phyloP scores from a whole-genome alignment of 2,329 filamentous ascomycete genomes.

The Aspergillus glaucus region DNA sequence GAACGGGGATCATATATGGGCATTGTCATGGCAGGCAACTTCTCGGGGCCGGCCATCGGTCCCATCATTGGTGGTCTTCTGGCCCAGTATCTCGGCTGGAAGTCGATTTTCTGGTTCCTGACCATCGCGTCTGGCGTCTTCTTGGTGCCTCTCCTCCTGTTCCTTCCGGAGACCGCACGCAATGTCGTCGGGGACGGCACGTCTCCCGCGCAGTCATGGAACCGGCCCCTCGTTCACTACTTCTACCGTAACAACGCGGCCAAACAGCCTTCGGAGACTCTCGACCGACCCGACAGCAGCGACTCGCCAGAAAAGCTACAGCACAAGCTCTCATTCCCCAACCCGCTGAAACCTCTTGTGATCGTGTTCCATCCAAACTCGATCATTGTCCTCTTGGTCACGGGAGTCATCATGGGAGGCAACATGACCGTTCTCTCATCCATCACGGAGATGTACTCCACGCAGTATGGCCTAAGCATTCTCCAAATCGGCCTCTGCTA shows the following conservation, averaged over 20 bases:
- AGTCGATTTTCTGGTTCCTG: slow-evolving; percentile 50
- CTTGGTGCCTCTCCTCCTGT: slow-evolving; percentile 18
- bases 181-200: slow-evolving; percentile 23
- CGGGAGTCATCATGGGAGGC: slow-evolving; percentile 11
- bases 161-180: slow-evolving; percentile 22
- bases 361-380: slow-evolving; percentile 22
- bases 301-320: slow-evolving; percentile 4
- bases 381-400: slow-evolving; percentile 22
- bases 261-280: neutral
- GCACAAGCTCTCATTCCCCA: slow-evolving; percentile 8
- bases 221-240: slow-evolving; percentile 6
- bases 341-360: slow-evolving; percentile 19
- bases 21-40: slow-evolving; percentile 9
- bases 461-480: slow-evolving; percentile 25
- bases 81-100: slow-evolving; percentile 43
- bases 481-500: slow-evolving; percentile 31
- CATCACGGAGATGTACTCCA: slow-evolving; percentile 14
- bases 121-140: slow-evolving; percentile 36
- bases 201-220: slow-evolving; percentile 10
- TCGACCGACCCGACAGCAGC: neutral
- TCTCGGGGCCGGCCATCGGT: slow-evolving; percentile 40
- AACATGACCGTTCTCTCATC: slow-evolving; percentile 23
- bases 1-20: slow-evolving; percentile 38
- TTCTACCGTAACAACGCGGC: neutral
- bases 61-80: slow-evolving; percentile 47